These are phyloP conservation scores for Pleurotus giganteus DNA, from an alignment of 768 basidiomycete genomes.

Conservation along the genomic window DNA sequence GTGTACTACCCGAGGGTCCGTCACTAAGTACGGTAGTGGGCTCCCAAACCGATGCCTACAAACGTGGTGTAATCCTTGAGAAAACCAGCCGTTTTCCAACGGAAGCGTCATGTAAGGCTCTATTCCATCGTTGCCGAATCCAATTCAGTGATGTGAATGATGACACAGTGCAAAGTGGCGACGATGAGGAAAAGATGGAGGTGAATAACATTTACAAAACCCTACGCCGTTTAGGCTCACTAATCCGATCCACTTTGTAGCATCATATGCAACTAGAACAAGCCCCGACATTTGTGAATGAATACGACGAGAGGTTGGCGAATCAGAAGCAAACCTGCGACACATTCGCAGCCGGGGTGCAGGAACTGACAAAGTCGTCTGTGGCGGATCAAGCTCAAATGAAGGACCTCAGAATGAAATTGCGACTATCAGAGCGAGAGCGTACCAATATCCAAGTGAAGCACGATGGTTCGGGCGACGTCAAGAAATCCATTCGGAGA, in stretches of 20 bases:
- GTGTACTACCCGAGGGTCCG: background rate
- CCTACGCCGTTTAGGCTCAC: no score
- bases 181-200: constrained; percentile 55
- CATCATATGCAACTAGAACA: constrained; percentile 60
- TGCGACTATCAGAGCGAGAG: constrained; percentile 59
- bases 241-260: constrained; percentile 29
- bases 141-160: background rate
- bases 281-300: constrained; percentile 43
- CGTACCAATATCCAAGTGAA: constrained; percentile 48
- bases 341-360: constrained; percentile 52
- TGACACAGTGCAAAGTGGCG: background rate
- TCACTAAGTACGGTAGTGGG: constrained; percentile 22
- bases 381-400: constrained; percentile 55
- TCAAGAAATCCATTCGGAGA: constrained; percentile 47
- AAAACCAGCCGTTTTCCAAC: constrained; percentile 51
- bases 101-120: constrained; percentile 32
- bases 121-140: constrained; percentile 6
- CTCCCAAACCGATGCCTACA: constrained; percentile 48
- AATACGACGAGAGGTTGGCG: constrained; percentile 52
- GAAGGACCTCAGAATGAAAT: constrained; percentile 59
- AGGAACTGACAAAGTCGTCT: constrained; percentile 55
- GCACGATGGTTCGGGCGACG: constrained; percentile 48
- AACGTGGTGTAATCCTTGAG: constrained; percentile 58
- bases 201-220: constrained; percentile 33
- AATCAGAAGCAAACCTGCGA: constrained; percentile 66